Base-by-base conservation (phyloP, 2,329 filamentous ascomycete species). In the Knufia fluminis region DNA sequence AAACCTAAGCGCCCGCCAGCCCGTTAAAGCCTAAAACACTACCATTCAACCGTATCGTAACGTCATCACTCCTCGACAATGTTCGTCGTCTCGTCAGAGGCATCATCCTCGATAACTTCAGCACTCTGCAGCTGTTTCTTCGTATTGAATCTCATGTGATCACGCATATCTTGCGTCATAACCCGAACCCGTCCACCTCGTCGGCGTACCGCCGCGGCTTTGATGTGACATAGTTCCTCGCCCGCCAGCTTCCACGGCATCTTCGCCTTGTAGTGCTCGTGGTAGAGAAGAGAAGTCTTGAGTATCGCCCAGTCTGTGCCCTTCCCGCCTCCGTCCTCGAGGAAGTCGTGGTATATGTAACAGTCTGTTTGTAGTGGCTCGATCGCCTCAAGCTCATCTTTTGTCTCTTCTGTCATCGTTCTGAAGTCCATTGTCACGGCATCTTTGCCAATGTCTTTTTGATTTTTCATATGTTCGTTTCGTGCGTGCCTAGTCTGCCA, bases 271-370 rank as follows among this genome's bases (percentile, higher is more conserved):
- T 46, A 24, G 12, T 9, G 24, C 9, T 46, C 2, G 10, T 54
- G 46, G 52, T 72, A 69, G 1, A 62, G 55, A 23, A 60, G 66
- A 1, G 68, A 71, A 2, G 71, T 69, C 35, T 70, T 54, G 3
- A 72, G 31, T 3, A 59, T 47, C 12, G 52, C 49, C 61, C 61
- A 64, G 19, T 57, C 19, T 0, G 55, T 45, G 39, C 47, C 33
- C 38, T 26, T 51, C 10, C 55, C 54, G 6, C 56, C 54, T 63
- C 64, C 69, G 39, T 65, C 62, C 17, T 57, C 44, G 1, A 54
- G 38, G 60, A 62, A 46, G 62, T 60, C 42, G 35, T 62, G 54
- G 16, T 63, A 53, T 7, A 70, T 50, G 1, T 61, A 58, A 50
- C 71, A 68, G 14, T 59, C 55, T 8, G 57, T 43, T 6, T 52